These are phyloP conservation scores for Myxozyma sirexii DNA, from an alignment of 805 yeast species.

Conservation along the genomic window DNA sequence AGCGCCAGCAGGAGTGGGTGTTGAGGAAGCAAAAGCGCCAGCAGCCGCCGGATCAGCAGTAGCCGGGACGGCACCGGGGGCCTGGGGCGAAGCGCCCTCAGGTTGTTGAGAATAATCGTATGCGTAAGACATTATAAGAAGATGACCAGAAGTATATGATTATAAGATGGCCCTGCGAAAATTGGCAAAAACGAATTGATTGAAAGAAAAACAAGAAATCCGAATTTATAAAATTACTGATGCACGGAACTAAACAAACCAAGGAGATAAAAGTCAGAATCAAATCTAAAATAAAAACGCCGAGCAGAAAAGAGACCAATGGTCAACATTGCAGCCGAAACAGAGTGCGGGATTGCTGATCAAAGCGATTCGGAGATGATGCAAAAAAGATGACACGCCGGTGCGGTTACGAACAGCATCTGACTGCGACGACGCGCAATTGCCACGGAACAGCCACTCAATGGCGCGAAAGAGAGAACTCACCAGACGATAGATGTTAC, in stretches of 20 bases:
- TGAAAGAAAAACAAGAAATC: not conserved
- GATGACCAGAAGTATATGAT: not conserved
- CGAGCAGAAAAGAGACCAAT: conserved; percentile 1
- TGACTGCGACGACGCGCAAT: not conserved
- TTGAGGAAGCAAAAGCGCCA: conserved; percentile 25
- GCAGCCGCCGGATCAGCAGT: conserved; percentile 26
- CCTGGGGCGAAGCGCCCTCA: conserved; percentile 32
- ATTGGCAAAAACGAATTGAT: not conserved
- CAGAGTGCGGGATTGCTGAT: not conserved
- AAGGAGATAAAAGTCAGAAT: not conserved
- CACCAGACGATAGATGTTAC: conserved; percentile 1
- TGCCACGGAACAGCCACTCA: not conserved
- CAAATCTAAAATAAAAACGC: not conserved
- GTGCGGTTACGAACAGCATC: not conserved
- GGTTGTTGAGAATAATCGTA: conserved; percentile 35
- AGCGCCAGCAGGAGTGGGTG: conserved; percentile 22
- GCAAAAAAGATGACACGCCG: not conserved
- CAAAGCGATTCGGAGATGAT: not conserved
- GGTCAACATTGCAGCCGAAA: not conserved
- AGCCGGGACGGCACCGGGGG: conserved; percentile 30
- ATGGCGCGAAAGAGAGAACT: conserved; percentile 4
- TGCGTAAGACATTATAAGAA: conserved; percentile 29
- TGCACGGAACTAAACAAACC: conserved; percentile 1
- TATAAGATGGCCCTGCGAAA: not conserved
- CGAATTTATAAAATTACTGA: not conserved